phyloP scores from a whole-genome alignment of 441 rosid genomes.

The Syzygium syzygioides region DNA sequence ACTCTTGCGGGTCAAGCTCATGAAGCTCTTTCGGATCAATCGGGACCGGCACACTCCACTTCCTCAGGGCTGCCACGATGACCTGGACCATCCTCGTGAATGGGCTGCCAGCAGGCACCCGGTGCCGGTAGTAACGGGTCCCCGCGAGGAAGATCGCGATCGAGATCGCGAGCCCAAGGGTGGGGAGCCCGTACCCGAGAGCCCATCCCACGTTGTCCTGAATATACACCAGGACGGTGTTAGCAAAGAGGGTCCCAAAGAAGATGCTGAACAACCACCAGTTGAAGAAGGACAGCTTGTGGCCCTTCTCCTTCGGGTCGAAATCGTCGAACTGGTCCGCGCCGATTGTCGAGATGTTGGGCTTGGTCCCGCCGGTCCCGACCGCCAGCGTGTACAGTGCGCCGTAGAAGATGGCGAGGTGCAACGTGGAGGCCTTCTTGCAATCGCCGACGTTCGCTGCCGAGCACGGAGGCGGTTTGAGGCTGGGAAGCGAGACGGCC shows the following conservation, averaged over 20 bases:
- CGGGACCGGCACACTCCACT: constrained; percentile 38
- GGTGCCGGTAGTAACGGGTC: constrained; percentile 69
- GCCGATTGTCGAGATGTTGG: constrained; percentile 85
- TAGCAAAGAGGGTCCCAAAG: constrained; percentile 85
- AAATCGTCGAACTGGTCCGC: constrained; percentile 93
- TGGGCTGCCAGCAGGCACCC: constrained; percentile 63
- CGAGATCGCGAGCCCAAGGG: constrained; percentile 57
- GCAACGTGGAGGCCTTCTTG: constrained; percentile 45
- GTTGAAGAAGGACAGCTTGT: constrained; percentile 87
- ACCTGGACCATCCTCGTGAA: constrained; percentile 69
- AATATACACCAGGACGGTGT: constrained; percentile 66
- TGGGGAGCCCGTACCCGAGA: constrained; percentile 71
- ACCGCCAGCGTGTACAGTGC: constrained; percentile 68
- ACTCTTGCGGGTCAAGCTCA: constrained; percentile 54
- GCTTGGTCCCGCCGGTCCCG: constrained; percentile 94
- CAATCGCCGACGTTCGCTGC: constrained; percentile 27
- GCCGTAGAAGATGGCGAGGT: constrained; percentile 53
- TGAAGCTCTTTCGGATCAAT: constrained; percentile 38
- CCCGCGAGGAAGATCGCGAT: constrained; percentile 57
- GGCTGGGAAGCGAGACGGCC: constrained; percentile 57
- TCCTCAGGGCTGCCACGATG: constrained; percentile 60
- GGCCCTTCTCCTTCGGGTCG: constrained; percentile 62
- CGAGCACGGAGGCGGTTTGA: constrained; percentile 62
- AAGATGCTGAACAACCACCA: constrained; percentile 99
- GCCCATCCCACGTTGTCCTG: constrained; percentile 93